Base-by-base conservation (phyloP, 2,329 filamentous ascomycete genomes). In the Phyllosticta paracitricarpa region DNA sequence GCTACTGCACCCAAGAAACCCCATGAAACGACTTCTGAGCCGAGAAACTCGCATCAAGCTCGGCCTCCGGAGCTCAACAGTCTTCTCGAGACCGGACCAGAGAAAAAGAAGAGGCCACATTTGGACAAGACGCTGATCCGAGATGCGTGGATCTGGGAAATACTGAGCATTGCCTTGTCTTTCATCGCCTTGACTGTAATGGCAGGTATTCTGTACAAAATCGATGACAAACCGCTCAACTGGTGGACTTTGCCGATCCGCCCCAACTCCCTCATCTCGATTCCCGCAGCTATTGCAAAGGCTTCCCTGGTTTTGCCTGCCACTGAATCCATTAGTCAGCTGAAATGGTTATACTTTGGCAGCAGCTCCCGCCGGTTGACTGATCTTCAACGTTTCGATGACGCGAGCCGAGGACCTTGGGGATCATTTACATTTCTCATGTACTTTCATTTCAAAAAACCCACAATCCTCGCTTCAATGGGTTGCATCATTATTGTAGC, bases 291-390 rank as follows among this genome's bases (percentile, higher is more conserved):
- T 2, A 54, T 72, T 12, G 64, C 59, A 4, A 74, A 73, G 57
- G 61, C 70, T 1, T 59, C 69, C 1, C 62, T 75, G 51, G 61
- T 75, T 33, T 64, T 73, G 4, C 66, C 68, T 4, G 60, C 72
- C 17, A 66, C 71, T 1, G 66, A 69, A 26, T 70, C 68, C 48
- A 64, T 76, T 33, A 67, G 68, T 51, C 74, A 76, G 61, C 62
- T 72, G 30, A 76, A 75, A 64, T 76, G 74, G 74, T 19, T 64
- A 4, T 66, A 70, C 57, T 71, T 70, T 58, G 35, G 61, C 5
- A 51, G 61, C 9, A 48, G 59, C 4, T 25, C 48, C 7, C 65
- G 61, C 14, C 57, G 51, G 25, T 63, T 74, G 5, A 40, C 59
- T 17, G 61, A 71, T 35, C 63, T 72, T 19, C 67, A 71, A 54